Evolutionary conservation across 768 basidiomycete species (phyloP), one percentile per base, ranked within the genome.

Genomic region (Lactarius hengduanensis): DNA sequence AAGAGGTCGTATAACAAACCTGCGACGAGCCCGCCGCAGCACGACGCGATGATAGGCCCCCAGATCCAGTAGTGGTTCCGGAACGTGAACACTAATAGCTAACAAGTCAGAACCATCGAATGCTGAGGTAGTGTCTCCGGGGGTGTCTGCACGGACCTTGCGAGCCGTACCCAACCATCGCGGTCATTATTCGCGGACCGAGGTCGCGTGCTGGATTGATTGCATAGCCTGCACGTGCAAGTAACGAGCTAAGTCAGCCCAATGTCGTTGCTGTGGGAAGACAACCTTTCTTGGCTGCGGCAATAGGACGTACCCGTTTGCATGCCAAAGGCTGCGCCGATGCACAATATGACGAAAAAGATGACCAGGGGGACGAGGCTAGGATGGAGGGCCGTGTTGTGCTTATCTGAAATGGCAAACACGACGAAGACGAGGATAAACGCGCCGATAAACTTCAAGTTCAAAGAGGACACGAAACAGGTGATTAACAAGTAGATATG

Each of bases 161-260:
- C 71, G 75, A 75, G n/a, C 88, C 88, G 69, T 89, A 90, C 16
- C 89, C 89, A 4, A 81, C 87, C 85, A 89, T 88, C 3, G 88
- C 81, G 0, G 87, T 89, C 72, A 90, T 74, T 41, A 90, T 70
- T 11, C 89, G 81, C 1, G 89, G 89, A 3, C 89, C 89, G 28
- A 90, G 77, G 75, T 90, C 89, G 70, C 89, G 86, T 50, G 89
- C 86, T 54, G 89, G 89, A 70, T 90, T 90, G 61, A 89, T 75
- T 5, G 87, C 84, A 69, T 80, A 86, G 58, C 83, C 86, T 81
- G 67, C 9, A 34, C 11, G 26, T n/a, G 67, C 6, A 41, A 9
- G 15, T 30, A 20, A 26, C n/a, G n/a, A 32, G 18, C 3, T 6
- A 22, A 11, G 34, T 66, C 43, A 66, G 45, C 26, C 20, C 22